These are phyloP conservation scores for Clonostachys byssicola DNA, from an alignment of 2,329 filamentous ascomycete species.

Conservation along the genomic window DNA sequence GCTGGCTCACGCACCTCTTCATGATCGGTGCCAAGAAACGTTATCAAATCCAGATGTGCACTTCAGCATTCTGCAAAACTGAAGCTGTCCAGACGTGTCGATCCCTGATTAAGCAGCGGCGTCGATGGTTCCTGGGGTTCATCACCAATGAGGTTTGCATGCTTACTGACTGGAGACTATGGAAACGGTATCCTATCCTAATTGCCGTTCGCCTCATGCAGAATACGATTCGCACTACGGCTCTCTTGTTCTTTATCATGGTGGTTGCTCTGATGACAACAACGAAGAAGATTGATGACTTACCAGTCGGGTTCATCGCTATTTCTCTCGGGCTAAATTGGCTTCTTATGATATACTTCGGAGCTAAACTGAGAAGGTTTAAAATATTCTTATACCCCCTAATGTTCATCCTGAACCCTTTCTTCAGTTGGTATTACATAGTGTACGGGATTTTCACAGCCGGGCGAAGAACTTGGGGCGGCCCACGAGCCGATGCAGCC, in stretches of 20 bases:
- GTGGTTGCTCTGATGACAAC: constrained; percentile 82
- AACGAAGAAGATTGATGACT: constrained; percentile 68
- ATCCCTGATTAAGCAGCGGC: constrained; percentile 87
- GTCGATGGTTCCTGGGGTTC: constrained; percentile 94
- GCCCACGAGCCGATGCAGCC: constrained; percentile 84
- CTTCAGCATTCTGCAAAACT: constrained; percentile 96
- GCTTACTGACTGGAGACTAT: constrained; percentile 90
- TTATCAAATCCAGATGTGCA: constrained; percentile 97
- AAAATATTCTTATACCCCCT: constrained; percentile 94
- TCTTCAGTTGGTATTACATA: constrained; percentile 99
- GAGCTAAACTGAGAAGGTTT: constrained; percentile 77
- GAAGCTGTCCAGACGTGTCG: constrained; percentile 88
- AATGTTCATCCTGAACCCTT: constrained; percentile 93
- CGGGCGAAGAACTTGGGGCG: constrained; percentile 92
- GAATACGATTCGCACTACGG: constrained; percentile 93
- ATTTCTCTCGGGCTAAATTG: constrained; percentile 92
- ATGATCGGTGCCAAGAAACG: constrained; percentile 94
- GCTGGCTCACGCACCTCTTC: constrained; percentile 96
- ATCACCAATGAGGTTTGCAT: constrained; percentile 98
- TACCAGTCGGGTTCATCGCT: constrained; percentile 90
- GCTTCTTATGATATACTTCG: constrained; percentile 95
- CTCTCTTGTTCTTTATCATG: constrained; percentile 92
- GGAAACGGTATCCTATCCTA: constrained; percentile 85
- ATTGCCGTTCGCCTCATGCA: constrained; percentile 88
- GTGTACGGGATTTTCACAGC: constrained; percentile 95